Conservation (phyloP, 2,329 filamentous ascomycete genomes). For the Pseudocercospora ulei region DNA sequence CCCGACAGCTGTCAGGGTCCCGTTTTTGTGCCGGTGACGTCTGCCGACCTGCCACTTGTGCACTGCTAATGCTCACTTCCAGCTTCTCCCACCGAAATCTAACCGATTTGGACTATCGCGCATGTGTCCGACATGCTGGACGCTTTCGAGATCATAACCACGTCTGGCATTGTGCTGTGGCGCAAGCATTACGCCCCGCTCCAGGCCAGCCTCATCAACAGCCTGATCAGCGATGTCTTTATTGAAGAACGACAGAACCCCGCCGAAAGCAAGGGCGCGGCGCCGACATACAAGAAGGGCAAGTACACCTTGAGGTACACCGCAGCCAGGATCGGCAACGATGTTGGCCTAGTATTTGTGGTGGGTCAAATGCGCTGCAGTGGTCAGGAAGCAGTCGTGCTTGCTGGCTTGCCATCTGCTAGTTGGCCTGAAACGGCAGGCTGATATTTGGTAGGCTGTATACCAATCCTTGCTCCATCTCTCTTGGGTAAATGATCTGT, state of each 20-base stretch:
- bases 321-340: constrained; percentile 56
- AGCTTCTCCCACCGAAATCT: background rate
- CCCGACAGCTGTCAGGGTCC: background rate
- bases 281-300: constrained; percentile 70
- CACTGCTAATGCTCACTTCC: background rate
- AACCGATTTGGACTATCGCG: constrained; percentile 2
- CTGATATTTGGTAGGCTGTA: constrained; percentile 58
- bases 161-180: constrained; percentile 94
- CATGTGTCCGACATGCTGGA: constrained; percentile 61
- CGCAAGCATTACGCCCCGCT: constrained; percentile 75
- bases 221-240: constrained; percentile 90
- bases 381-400: background rate
- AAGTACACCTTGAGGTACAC: constrained; percentile 95
- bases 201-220: constrained; percentile 77
- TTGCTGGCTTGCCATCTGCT: no score
- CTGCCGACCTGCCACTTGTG: background rate
- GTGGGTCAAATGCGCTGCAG: constrained; percentile 43
- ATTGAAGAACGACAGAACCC: constrained; percentile 78
- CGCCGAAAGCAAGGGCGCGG: constrained; percentile 48
- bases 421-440: no score
- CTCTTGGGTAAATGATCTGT: constrained; percentile 91
- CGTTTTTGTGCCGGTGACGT: constrained; percentile 3
- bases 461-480: constrained; percentile 92
- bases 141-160: constrained; percentile 91
- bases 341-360: constrained; percentile 90